A percentile compares a stretch with the other conserved stretches of the same genome.
Evolutionary conservation across 1,284 basidiomycete genomes (phyloP).

Genomic region (Leccinum holopus): DNA sequence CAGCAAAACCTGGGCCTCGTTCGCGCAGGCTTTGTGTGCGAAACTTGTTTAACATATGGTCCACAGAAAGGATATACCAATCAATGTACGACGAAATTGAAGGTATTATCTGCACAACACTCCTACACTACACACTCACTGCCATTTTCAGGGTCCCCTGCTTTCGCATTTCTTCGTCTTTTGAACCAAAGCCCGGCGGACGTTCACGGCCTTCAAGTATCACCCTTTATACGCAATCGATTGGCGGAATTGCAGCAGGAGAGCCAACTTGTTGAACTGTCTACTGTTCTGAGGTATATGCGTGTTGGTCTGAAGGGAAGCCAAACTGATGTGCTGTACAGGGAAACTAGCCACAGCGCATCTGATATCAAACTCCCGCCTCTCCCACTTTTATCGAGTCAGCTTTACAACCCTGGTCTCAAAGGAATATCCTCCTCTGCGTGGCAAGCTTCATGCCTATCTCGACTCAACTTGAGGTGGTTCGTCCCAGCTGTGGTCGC

Average conservation of each 20-base stretch:
- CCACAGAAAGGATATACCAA: constrained; percentile 72
- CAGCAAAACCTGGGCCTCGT: constrained; percentile 53
- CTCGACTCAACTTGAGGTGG: constrained; percentile 77
- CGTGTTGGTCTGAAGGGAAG: constrained; percentile 12
- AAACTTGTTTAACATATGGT: constrained; percentile 91
- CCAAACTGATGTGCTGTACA: constrained; percentile 15
- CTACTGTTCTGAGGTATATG: constrained; percentile 52
- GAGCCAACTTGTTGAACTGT: constrained; percentile 39
- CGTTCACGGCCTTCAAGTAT: constrained; percentile 58
- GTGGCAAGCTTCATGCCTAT: constrained; percentile 79
- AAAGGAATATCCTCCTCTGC: constrained; percentile 58
- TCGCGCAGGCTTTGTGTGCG: constrained; percentile 63
- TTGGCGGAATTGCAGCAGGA: constrained; percentile 53
- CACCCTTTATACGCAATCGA: constrained; percentile 55
- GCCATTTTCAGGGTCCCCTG: constrained; percentile 38
- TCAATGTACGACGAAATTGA: constrained; percentile 63
- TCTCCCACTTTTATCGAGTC: constrained; percentile 39
- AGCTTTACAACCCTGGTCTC: constrained; percentile 50
- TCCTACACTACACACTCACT: constrained; percentile 8
- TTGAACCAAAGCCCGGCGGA: constrained; percentile 63
- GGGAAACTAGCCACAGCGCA: constrained; percentile 24
- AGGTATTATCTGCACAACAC: constrained; percentile 38
- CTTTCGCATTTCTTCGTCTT: constrained; percentile 80
- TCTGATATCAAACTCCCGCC: constrained; percentile 26
- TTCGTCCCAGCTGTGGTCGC: constrained; percentile 83